Conservation (phyloP, 441 rosid genomes). For the Corymbia citriodora region DNA sequence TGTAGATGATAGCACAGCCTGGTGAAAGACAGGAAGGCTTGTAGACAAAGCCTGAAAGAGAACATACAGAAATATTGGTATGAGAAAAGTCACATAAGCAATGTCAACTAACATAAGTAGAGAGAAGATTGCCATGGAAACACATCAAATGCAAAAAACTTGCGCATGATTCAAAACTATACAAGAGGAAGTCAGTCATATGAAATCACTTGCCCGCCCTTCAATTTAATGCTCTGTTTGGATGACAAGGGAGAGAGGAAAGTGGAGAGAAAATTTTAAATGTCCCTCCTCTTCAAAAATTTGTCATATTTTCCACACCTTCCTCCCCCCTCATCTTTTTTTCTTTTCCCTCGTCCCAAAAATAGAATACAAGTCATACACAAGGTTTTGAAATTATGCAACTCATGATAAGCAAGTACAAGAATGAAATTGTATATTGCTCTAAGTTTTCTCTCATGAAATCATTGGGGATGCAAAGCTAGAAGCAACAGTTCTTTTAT, state of each 20-base stretch:
- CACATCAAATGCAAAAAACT: neutral
- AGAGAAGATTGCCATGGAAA: neutral
- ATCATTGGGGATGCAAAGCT: neutral
- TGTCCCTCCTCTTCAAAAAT: neutral
- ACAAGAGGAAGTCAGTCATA: neutral
- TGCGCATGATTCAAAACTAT: neutral
- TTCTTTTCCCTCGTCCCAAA: neutral
- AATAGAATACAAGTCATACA: neutral
- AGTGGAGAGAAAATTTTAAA: neutral
- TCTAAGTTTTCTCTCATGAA: neutral
- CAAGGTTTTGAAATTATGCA: neutral
- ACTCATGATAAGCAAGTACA: neutral
- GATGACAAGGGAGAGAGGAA: neutral
- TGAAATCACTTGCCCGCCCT: neutral
- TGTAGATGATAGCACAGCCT: conserved; percentile 69
- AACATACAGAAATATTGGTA: conserved; percentile 1
- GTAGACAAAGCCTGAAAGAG: conserved; percentile 54
- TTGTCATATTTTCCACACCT: neutral
- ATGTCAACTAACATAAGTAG: neutral
- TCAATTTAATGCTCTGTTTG: neutral
- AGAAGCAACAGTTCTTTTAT: neutral
- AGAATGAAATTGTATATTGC: neutral
- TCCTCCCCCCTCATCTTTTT: neutral
- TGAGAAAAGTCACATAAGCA: neutral
- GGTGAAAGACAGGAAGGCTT: conserved; percentile 63